A percentile compares a stretch with the other conserved stretches of the same genome.
phyloP scores from a whole-genome alignment of 2,329 filamentous ascomycete species.

The Botrytis hyacinthi region DNA sequence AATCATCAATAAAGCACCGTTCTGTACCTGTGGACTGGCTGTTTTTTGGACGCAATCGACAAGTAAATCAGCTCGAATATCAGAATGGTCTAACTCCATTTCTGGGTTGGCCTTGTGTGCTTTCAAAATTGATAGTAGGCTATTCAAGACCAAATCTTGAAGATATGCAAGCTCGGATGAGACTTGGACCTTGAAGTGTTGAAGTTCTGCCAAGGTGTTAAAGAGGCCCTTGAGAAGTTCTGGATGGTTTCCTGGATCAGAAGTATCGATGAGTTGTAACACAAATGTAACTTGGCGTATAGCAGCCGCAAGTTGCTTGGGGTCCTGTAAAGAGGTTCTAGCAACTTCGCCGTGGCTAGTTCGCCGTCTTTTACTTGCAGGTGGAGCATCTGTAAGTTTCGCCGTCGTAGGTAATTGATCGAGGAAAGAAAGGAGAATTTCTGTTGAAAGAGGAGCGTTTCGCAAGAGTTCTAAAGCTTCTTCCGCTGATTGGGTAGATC shows the following conservation, averaged over 20 bases:
- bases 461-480: constrained; percentile 72
- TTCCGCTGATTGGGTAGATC: constrained; percentile 44
- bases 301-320: constrained; percentile 62
- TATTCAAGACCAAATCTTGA: constrained; percentile 78
- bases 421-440: constrained; percentile 70
- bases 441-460: constrained; percentile 68
- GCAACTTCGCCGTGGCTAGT: constrained; percentile 71
- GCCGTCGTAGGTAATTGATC: constrained; percentile 71
- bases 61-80: constrained; percentile 83
- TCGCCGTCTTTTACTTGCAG: constrained; percentile 74
- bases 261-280: constrained; percentile 81
- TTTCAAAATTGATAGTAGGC: constrained; percentile 80
- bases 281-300: constrained; percentile 81
- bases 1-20: constrained; percentile 82
- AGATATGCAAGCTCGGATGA: constrained; percentile 88
- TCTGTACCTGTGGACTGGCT: constrained; percentile 89
- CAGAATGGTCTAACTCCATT: constrained; percentile 70
- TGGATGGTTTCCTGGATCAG: constrained; percentile 70
- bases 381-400: constrained; percentile 68
- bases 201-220: constrained; percentile 79
- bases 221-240: constrained; percentile 79
- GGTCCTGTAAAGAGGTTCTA: constrained; percentile 58
- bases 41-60: constrained; percentile 94
- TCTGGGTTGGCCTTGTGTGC: constrained; percentile 62
- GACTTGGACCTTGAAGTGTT: constrained; percentile 76